These are phyloP conservation scores for Sisymbrium altissimum DNA, from an alignment of 345 rosid species.

Conservation along the genomic window DNA sequence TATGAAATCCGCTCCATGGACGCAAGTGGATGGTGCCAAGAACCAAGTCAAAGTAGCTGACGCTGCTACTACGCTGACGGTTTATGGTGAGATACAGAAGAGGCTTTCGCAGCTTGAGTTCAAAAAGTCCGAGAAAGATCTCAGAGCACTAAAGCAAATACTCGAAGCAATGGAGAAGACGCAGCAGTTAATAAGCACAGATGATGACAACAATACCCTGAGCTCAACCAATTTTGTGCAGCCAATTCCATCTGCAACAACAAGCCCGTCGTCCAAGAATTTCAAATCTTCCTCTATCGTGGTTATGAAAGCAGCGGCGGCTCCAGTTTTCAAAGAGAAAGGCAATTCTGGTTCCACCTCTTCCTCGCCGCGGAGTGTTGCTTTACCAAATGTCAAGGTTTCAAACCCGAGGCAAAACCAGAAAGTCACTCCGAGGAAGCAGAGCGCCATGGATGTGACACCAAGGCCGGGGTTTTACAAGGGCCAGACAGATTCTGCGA, in stretches of 20 bases:
- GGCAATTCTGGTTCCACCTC: conserved; percentile 29
- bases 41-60: conserved; percentile 40
- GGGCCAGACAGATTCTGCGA: conserved; percentile 34
- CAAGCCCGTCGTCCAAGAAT: conserved; percentile 44
- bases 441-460: conserved; percentile 43
- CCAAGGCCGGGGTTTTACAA: conserved; percentile 38
- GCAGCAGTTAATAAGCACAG: conserved; percentile 32
- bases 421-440: conserved; percentile 41
- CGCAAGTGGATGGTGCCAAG: conserved; percentile 53
- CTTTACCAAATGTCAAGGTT: conserved; percentile 35
- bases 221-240: conserved; percentile 27
- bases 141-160: conserved; percentile 79
- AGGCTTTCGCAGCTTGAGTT: conserved; percentile 71
- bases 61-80: conserved; percentile 43
- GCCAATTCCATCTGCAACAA: conserved; percentile 36
- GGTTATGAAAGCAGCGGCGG: conserved; percentile 45
- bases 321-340: conserved; percentile 37
- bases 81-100: conserved; percentile 82
- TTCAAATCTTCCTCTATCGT: conserved; percentile 49
- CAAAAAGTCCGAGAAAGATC: conserved; percentile 76
- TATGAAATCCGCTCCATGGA: conserved; percentile 65
- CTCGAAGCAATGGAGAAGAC: conserved; percentile 82
- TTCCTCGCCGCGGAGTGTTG: conserved; percentile 28
- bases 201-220: conserved; percentile 37
- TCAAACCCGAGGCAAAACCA: conserved; percentile 36